phyloP scores from a whole-genome alignment of 352 stramenopile genomes.

The Phytophthora constricta region DNA sequence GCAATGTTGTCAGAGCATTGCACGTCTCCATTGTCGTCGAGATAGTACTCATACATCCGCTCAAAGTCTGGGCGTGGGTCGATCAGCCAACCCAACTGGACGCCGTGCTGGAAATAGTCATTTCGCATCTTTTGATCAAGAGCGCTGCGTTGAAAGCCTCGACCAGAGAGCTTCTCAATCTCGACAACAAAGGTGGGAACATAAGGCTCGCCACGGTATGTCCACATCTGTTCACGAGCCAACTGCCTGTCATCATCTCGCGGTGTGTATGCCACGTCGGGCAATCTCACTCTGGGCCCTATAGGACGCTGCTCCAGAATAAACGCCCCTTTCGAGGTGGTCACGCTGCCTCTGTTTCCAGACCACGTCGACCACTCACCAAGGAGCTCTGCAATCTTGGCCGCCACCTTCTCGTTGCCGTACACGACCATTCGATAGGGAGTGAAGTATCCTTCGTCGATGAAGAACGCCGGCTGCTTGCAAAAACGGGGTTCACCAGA shows the following conservation, averaged over 20 bases:
- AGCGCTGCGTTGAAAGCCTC: slow-evolving; percentile 1
- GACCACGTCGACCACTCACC: neutral
- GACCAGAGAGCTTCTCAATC: slow-evolving; percentile 17
- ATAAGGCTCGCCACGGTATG: slow-evolving; percentile 27
- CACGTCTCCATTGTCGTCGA: slow-evolving; percentile 19
- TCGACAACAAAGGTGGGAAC: slow-evolving; percentile 23
- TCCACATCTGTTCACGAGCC: slow-evolving; percentile 12
- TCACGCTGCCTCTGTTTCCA: slow-evolving; percentile 12
- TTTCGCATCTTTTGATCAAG: slow-evolving; percentile 3
- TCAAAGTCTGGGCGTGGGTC: neutral
- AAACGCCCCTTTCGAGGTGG: slow-evolving; percentile 10
- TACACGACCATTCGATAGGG: slow-evolving; percentile 23
- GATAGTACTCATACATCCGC: slow-evolving; percentile 28
- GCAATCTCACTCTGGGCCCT: slow-evolving; percentile 4
- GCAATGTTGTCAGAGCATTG: slow-evolving; percentile 6
- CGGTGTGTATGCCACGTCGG: slow-evolving; percentile 9
- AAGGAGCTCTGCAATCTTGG: neutral
- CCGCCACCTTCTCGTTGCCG: slow-evolving; percentile 19
- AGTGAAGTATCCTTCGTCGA: slow-evolving; percentile 31
- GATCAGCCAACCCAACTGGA: slow-evolving; percentile 3
- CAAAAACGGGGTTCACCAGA: slow-evolving; percentile 24
- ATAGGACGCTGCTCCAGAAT: neutral
- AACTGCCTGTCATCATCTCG: slow-evolving; percentile 2
- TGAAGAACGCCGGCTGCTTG: slow-evolving; percentile 31
- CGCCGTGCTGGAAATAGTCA: slow-evolving; percentile 17